Conservation (phyloP, 1,284 basidiomycete species). For the Ustilago vetiveriae region DNA sequence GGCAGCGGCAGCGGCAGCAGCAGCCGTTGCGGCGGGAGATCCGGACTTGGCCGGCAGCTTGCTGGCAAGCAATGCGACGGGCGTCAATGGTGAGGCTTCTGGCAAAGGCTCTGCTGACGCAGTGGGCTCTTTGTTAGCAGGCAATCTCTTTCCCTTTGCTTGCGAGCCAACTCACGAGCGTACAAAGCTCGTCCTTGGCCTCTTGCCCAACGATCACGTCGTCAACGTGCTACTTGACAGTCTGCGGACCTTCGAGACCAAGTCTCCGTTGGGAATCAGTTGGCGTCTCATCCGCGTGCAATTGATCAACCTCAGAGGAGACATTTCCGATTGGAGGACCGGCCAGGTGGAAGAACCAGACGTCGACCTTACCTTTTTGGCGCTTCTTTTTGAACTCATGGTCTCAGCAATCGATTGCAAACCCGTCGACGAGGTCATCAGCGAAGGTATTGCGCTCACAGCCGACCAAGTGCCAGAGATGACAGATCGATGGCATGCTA, state of each 20-base stretch:
- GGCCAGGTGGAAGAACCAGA: slow-evolving; percentile 53
- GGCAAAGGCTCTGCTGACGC: slow-evolving; percentile 12
- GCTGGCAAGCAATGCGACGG: slow-evolving; percentile 2
- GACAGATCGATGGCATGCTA: slow-evolving; percentile 55
- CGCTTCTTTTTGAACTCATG: slow-evolving; percentile 55
- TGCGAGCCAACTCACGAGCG: slow-evolving; percentile 25
- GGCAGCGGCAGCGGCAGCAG: slow-evolving; percentile 12
- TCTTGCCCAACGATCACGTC: slow-evolving; percentile 56
- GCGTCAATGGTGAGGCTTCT: slow-evolving; percentile 1
- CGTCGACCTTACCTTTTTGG: slow-evolving; percentile 55
- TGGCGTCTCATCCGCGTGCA: slow-evolving; percentile 59
- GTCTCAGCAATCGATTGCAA: slow-evolving; percentile 53
- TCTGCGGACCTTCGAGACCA: slow-evolving; percentile 52
- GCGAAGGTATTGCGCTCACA: slow-evolving; percentile 49
- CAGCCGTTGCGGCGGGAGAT: slow-evolving; percentile 15
- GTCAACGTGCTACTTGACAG: slow-evolving; percentile 57
- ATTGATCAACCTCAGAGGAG: slow-evolving; percentile 54
- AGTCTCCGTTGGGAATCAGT: slow-evolving; percentile 52
- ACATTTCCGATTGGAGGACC: slow-evolving; percentile 55
- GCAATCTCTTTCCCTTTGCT: slow-evolving; percentile 29
- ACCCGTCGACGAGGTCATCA: slow-evolving; percentile 50
- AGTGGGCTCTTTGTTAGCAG: slow-evolving; percentile 17
- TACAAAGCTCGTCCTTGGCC: slow-evolving; percentile 49
- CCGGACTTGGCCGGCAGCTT: slow-evolving; percentile 9
- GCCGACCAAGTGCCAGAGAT: slow-evolving; percentile 47